Evolutionary conservation across 2,329 filamentous ascomycete genomes (phyloP).

Genomic region (Lachnellula willkommii): DNA sequence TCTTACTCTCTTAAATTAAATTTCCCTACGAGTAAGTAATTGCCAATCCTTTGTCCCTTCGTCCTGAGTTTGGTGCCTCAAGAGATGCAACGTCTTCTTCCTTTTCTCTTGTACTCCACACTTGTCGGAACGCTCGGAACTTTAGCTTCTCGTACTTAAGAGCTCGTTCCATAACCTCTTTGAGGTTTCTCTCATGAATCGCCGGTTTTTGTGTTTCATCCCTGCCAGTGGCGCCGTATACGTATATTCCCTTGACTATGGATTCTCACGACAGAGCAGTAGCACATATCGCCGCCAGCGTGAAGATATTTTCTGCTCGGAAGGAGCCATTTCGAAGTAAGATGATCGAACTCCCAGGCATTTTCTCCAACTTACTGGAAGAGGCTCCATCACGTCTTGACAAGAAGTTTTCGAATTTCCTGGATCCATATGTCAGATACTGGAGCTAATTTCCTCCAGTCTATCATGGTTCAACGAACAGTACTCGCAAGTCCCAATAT

Average conservation of each 20-base stretch:
- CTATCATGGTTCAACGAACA: constrained; percentile 52
- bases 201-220: no score
- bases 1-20: not conserved
- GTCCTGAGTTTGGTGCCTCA: not conserved
- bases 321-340: constrained; percentile 4
- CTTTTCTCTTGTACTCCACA: not conserved
- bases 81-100: not conserved
- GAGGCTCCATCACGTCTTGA: not conserved
- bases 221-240: no score
- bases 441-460: constrained; percentile 21
- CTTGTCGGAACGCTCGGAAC: not conserved
- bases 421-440: no score
- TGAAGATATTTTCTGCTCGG: constrained; percentile 18
- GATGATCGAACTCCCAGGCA: not conserved
- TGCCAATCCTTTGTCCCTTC: not conserved
- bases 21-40: not conserved
- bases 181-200: not conserved
- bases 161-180: not conserved
- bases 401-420: no score
- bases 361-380: not conserved
- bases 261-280: constrained; percentile 21
- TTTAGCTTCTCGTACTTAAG: not conserved
- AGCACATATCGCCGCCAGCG: constrained; percentile 12
- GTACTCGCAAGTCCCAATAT: constrained; percentile 37
- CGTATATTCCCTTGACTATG: constrained; percentile 9